A percentile compares a stretch with the other conserved stretches of the same genome.
Evolutionary conservation across 2,329 filamentous ascomycete genomes (phyloP).

Genomic region (Hortaea sp.): DNA sequence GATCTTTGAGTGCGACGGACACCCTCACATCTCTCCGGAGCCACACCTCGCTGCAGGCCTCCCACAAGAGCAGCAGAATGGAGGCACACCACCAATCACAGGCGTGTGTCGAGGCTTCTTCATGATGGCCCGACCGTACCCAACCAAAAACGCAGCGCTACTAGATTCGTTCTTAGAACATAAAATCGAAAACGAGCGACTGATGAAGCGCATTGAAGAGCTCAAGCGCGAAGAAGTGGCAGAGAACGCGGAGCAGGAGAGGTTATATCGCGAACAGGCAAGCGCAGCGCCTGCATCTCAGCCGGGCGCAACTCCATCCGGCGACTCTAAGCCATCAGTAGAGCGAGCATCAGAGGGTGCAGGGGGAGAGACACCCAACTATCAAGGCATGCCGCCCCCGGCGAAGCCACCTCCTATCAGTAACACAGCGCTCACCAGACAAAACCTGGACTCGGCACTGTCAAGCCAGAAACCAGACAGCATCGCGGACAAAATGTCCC

Average conservation of each 20-base stretch:
- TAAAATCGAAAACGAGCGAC: conserved; percentile 88
- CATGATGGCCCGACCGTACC: conserved; percentile 84
- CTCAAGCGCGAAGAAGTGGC: conserved; percentile 77
- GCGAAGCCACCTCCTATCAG: conserved; percentile 48
- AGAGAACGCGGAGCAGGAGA: conserved; percentile 58
- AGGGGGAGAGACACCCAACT: conserved; percentile 20
- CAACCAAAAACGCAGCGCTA: conserved; percentile 73
- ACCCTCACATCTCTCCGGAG: conserved; percentile 73
- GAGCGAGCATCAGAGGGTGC: conserved; percentile 7
- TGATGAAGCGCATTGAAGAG: conserved; percentile 75
- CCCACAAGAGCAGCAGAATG: conserved; percentile 1
- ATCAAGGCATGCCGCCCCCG: conserved; percentile 53
- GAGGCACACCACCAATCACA: conserved; percentile 22
- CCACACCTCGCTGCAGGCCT: conserved; percentile 8
- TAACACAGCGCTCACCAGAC: conserved; percentile 62
- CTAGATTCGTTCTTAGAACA: conserved; percentile 92
- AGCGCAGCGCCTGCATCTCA: conserved; percentile 6
- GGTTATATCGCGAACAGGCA: conserved; percentile 36
- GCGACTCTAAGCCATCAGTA: conserved; percentile 8
- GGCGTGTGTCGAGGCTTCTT: conserved; percentile 82
- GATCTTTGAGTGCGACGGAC: conserved; percentile 86
- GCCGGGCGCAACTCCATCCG: conserved; percentile 16
- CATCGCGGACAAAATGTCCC: conserved; percentile 74
- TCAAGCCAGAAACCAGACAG: conserved; percentile 60
- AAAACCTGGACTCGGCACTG: conserved; percentile 66